Evolutionary conservation across 805 yeast species (phyloP).

Genomic region (Starmerella apicola): DNA sequence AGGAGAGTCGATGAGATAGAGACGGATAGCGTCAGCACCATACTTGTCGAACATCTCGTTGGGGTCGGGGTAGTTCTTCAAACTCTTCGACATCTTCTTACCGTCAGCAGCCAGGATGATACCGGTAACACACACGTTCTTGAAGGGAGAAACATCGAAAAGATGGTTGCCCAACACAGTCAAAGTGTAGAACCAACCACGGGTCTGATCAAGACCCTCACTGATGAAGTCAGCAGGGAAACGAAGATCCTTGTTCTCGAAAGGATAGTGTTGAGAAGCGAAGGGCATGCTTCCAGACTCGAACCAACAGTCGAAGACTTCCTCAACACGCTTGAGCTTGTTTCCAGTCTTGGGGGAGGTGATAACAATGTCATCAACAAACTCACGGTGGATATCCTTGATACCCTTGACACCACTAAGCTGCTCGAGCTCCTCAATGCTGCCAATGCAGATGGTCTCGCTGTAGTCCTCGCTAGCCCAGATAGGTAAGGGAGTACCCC

Average conservation of each 20-base stretch:
- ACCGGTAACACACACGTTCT: conserved; percentile 93
- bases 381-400: conserved; percentile 88
- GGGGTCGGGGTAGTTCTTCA: conserved; percentile 97
- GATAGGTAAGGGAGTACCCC: conserved; percentile 99
- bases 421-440: conserved; percentile 72
- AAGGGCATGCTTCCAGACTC: conserved; percentile 99
- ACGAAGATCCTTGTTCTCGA: conserved; percentile 63
- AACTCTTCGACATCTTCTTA: conserved; percentile 96
- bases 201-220: conserved; percentile 98
- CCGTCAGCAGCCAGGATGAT: conserved; percentile 96
- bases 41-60: conserved; percentile 63
- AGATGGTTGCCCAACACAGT: conserved; percentile 91
- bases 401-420: conserved; percentile 55
- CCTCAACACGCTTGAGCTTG: conserved; percentile 76
- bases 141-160: conserved; percentile 83
- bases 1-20: conserved; percentile 93
- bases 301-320: conserved; percentile 99
- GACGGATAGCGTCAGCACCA: conserved; percentile 96
- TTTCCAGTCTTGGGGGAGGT: conserved; percentile 90
- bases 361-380: conserved; percentile 80
- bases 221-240: conserved; percentile 98
- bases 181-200: conserved; percentile 99
- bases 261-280: conserved; percentile 94
- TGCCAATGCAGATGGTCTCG: conserved; percentile 88
- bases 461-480: conserved; percentile 93